These are phyloP conservation scores for Pseudozyma sp. DNA, from an alignment of 1,284 basidiomycete genomes.

Conservation along the genomic window DNA sequence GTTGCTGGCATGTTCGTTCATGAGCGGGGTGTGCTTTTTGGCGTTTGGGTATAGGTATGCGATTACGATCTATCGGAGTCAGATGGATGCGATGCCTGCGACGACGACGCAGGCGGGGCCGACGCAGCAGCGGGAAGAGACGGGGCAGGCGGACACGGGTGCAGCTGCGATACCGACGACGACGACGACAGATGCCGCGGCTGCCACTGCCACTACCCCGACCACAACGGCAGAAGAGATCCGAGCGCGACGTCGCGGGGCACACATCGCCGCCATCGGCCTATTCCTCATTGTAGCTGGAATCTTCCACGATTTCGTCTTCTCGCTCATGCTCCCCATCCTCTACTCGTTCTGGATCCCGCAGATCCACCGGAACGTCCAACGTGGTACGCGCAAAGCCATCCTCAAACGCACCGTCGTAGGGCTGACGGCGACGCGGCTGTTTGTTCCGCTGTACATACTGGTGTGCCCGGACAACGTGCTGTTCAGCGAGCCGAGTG, in stretches of 20 bases:
- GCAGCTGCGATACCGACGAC: neutral
- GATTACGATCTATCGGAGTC: slow-evolving; percentile 32
- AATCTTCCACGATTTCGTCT: slow-evolving; percentile 30
- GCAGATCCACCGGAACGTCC: slow-evolving; percentile 82
- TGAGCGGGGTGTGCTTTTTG: slow-evolving; percentile 43
- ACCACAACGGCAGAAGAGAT: slow-evolving; percentile 16
- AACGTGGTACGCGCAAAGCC: slow-evolving; percentile 78
- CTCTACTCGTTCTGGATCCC: slow-evolving; percentile 85
- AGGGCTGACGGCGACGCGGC: slow-evolving; percentile 78
- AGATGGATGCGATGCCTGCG: slow-evolving; percentile 30
- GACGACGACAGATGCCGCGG: neutral
- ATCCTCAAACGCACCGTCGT: slow-evolving; percentile 79
- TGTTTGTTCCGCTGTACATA: slow-evolving; percentile 81
- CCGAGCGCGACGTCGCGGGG: slow-evolving; percentile 27
- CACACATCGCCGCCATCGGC: slow-evolving; percentile 17
- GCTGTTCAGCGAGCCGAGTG: slow-evolving; percentile 78
- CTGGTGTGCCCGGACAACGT: slow-evolving; percentile 85
- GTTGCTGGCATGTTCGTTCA: slow-evolving; percentile 39
- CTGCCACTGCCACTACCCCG: slow-evolving; percentile 6
- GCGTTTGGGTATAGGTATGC: slow-evolving; percentile 44
- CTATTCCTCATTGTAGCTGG: slow-evolving; percentile 26
- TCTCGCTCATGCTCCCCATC: slow-evolving; percentile 74
- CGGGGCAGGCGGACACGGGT: neutral
- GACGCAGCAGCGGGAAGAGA: neutral
- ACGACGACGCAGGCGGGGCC: slow-evolving; percentile 13